These are phyloP conservation scores for Firmiana major DNA, from an alignment of 345 rosid genomes.

Conservation along the genomic window DNA sequence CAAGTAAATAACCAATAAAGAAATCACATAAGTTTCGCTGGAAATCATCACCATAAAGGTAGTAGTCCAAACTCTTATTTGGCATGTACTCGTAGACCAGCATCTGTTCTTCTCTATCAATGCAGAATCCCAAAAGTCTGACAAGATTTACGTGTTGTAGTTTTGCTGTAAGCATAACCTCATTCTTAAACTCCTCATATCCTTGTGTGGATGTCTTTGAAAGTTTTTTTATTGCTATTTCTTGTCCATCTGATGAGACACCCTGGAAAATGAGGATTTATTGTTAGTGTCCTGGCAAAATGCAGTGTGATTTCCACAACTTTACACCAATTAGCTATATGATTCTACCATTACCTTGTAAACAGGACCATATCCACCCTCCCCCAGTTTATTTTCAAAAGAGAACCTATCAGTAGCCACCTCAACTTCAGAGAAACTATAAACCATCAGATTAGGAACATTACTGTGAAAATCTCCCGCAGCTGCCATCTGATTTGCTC, in stretches of 20 bases:
- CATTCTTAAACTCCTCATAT: conserved; percentile 23
- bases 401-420: conserved; percentile 15
- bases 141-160: conserved; percentile 24
- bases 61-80: conserved; percentile 19
- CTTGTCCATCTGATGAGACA: not conserved
- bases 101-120: conserved; percentile 15
- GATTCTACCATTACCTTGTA: not conserved
- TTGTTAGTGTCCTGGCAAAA: no score
- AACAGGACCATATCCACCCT: conserved; percentile 26
- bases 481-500: not conserved
- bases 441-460: conserved; percentile 8
- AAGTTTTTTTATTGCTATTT: conserved; percentile 27
- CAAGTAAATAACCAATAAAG: no score
- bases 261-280: not conserved
- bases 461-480: not conserved
- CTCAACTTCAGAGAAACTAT: not conserved
- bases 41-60: conserved; percentile 17
- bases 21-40: no score
- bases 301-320: no score
- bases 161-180: conserved; percentile 18
- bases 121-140: conserved; percentile 15
- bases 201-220: conserved; percentile 17
- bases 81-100: conserved; percentile 12
- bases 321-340: no score
- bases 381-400: conserved; percentile 16